A percentile compares a stretch with the other conserved stretches of the same genome.
phyloP scores from a whole-genome alignment of 2,329 filamentous ascomycete species.

The Xylariaceae sp. region DNA sequence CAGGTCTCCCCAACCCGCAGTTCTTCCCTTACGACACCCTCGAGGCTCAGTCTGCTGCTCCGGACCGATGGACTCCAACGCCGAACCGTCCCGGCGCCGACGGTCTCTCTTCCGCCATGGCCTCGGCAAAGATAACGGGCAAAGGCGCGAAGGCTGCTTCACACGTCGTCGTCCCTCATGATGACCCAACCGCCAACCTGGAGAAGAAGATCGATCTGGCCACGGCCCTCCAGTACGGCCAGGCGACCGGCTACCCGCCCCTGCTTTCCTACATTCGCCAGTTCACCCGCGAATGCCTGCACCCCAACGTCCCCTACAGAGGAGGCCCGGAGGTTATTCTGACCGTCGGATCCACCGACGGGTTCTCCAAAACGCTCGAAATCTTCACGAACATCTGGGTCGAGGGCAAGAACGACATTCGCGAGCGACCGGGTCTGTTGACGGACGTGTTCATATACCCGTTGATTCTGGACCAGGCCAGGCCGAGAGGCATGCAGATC shows the following conservation, averaged over 20 bases:
- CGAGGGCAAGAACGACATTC: constrained; percentile 60
- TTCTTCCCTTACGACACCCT: constrained; percentile 92
- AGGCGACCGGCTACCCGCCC: constrained; percentile 75
- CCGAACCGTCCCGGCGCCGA: constrained; percentile 52
- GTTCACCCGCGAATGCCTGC: constrained; percentile 70
- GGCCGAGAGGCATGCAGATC: constrained; percentile 67
- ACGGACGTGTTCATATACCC: constrained; percentile 79
- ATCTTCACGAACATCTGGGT: constrained; percentile 74
- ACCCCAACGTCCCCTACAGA: constrained; percentile 76
- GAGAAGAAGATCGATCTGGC: constrained; percentile 72
- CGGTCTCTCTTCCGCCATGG: constrained; percentile 25
- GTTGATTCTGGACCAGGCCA: constrained; percentile 65
- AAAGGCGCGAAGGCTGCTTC: constrained; percentile 33
- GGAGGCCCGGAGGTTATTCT: constrained; percentile 73
- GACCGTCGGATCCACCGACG: constrained; percentile 81
- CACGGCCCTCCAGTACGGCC: constrained; percentile 82
- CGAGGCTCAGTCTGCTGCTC: constrained; percentile 72
- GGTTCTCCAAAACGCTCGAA: constrained; percentile 72
- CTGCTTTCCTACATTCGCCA: constrained; percentile 73
- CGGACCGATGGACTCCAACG: constrained; percentile 69
- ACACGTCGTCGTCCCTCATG: constrained; percentile 63
- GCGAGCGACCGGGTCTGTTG: constrained; percentile 70
- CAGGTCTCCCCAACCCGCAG: constrained; percentile 73
- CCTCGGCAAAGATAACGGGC: constrained; percentile 2
- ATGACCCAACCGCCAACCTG: constrained; percentile 50